Evolutionary conservation across 805 yeast genomes (phyloP).

Genomic region (Metschnikowia kofuensis): DNA sequence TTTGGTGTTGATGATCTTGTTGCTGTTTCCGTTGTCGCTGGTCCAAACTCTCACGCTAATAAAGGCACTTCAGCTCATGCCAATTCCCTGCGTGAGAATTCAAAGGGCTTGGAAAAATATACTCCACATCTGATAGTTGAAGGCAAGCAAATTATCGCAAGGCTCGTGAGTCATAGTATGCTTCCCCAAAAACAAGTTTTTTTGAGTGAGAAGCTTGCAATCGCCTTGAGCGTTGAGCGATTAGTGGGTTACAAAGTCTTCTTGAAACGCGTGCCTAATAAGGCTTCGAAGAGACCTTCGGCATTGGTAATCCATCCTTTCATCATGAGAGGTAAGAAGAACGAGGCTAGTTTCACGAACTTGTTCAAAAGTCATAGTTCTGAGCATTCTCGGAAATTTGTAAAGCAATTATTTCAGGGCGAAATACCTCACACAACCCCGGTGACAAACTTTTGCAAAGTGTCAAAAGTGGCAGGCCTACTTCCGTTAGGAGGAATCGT

Average conservation of each 20-base stretch:
- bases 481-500: conserved; percentile 62
- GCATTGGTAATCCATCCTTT: conserved; percentile 54
- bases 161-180: conserved; percentile 36
- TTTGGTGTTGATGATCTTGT: conserved; percentile 43
- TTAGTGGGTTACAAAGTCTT: conserved; percentile 52
- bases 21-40: conserved; percentile 49
- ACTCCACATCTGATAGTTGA: conserved; percentile 23
- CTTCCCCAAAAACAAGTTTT: conserved; percentile 44
- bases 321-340: conserved; percentile 40
- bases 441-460: conserved; percentile 48
- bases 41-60: conserved; percentile 40
- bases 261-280: conserved; percentile 44
- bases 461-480: conserved; percentile 47
- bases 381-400: conserved; percentile 19
- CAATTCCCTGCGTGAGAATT: not conserved
- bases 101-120: conserved; percentile 12
- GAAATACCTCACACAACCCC: conserved; percentile 28
- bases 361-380: conserved; percentile 28
- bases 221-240: conserved; percentile 52
- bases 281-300: conserved; percentile 36
- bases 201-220: conserved; percentile 50
- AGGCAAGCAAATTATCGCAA: conserved; percentile 49
- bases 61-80: conserved; percentile 4
- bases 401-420: conserved; percentile 18
- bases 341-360: conserved; percentile 23